Percentiles rank a stretch among this genome's conserved stretches.
phyloP scores from a whole-genome alignment of 352 stramenopile genomes.

The Thalassiosira hispida region DNA sequence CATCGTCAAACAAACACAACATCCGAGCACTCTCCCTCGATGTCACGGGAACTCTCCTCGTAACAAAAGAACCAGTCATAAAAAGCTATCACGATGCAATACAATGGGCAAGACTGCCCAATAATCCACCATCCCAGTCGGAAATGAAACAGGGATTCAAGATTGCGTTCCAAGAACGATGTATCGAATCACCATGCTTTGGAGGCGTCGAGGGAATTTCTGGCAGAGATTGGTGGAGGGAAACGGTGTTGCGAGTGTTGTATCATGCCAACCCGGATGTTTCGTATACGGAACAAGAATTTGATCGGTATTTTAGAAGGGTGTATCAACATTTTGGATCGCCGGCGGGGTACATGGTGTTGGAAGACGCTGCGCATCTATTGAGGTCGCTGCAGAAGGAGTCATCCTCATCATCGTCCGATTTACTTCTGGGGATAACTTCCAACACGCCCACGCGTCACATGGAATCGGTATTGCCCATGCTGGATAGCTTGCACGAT shows the following conservation, averaged over 20 bases:
- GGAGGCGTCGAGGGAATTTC: conserved; percentile 36
- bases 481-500: conserved; percentile 43
- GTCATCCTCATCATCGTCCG: conserved; percentile 11
- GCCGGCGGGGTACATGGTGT: conserved; percentile 23
- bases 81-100: conserved; percentile 43
- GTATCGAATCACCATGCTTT: conserved; percentile 38
- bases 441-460: conserved; percentile 44
- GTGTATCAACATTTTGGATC: conserved; percentile 45
- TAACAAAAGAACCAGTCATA: conserved; percentile 30
- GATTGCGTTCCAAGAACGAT: conserved; percentile 32
- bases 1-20: no score
- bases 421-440: conserved; percentile 39
- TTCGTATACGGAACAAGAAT: conserved; percentile 24
- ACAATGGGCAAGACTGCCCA: conserved; percentile 27
- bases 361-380: conserved; percentile 31
- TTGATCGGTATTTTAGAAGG: conserved; percentile 40
- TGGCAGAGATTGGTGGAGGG: conserved; percentile 42
- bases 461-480: conserved; percentile 39
- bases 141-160: conserved; percentile 46
- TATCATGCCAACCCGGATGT: conserved; percentile 30
- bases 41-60: conserved; percentile 35
- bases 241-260: conserved; percentile 25
- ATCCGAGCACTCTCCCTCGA: conserved; percentile 47
- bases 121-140: conserved; percentile 30
- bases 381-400: no score